Evolutionary conservation across 1,284 basidiomycete species (phyloP).

Genomic region (Neonothopanus nambi): DNA sequence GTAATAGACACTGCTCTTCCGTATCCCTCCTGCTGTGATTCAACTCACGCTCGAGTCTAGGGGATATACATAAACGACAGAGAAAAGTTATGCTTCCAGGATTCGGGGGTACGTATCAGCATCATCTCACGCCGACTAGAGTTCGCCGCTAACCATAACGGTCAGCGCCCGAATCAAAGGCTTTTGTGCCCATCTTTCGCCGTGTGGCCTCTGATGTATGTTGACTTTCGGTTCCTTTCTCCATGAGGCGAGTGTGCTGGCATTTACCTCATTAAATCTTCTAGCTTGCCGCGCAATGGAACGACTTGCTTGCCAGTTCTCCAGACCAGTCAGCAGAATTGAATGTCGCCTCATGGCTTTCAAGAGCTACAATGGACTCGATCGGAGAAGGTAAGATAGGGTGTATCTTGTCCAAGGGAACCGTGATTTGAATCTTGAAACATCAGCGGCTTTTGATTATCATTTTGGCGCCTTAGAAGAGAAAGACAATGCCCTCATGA

Average conservation of each 20-base stretch:
- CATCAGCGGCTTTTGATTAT: constrained; percentile 47
- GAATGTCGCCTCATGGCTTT: constrained; percentile 44
- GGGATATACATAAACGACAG: constrained; percentile 43
- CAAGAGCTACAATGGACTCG: constrained; percentile 46
- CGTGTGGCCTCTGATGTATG: constrained; percentile 45
- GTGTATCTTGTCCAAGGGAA: constrained; percentile 11
- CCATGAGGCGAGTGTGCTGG: background rate
- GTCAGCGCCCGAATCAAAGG: constrained; percentile 45
- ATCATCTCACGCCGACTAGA: background rate
- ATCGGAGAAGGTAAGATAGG: constrained; percentile 41
- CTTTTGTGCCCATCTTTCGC: constrained; percentile 50
- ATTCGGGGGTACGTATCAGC: constrained; percentile 36
- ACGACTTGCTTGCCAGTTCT: constrained; percentile 39
- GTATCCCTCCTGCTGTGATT: background rate
- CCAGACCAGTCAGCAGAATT: constrained; percentile 34
- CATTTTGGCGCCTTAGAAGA: constrained; percentile 47
- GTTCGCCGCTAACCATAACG: background rate
- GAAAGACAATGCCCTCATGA: constrained; percentile 42
- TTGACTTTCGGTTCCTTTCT: background rate
- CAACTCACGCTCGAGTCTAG: constrained; percentile 22
- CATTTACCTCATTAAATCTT: constrained; percentile 29
- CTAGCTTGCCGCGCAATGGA: constrained; percentile 43
- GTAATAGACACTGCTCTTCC: constrained; percentile 14
- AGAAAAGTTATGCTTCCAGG: constrained; percentile 47
- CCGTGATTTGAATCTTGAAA: background rate